These are phyloP conservation scores for Vinca major DNA, from an alignment of 305 asterid species.

Conservation along the genomic window DNA sequence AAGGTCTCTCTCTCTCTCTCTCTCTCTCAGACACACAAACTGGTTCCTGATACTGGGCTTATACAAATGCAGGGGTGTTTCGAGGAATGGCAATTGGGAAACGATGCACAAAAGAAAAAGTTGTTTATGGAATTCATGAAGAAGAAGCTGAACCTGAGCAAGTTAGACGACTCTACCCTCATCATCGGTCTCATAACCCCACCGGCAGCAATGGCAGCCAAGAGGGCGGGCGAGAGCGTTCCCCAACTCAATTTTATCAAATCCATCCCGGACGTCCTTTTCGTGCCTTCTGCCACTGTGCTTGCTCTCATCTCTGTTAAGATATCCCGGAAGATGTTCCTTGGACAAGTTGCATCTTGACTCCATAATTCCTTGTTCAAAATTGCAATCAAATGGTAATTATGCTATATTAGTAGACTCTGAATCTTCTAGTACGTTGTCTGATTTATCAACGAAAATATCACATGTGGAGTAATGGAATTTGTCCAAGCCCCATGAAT, in stretches of 20 bases:
- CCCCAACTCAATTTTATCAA: slow-evolving; percentile 74
- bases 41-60: slow-evolving; percentile 2
- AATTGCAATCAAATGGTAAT: not conserved
- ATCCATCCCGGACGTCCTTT: slow-evolving; percentile 62
- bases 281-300: slow-evolving; percentile 68
- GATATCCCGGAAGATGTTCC: slow-evolving; percentile 55
- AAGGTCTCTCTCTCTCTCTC: slow-evolving; percentile 38
- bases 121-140: slow-evolving; percentile 49
- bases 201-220: slow-evolving; percentile 81
- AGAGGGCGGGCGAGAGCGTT: slow-evolving; percentile 66
- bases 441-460: too few relatives aligned
- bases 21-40: slow-evolving; percentile 1
- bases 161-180: slow-evolving; percentile 54
- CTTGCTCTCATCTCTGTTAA: slow-evolving; percentile 63
- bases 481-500: too few relatives aligned
- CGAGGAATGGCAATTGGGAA: slow-evolving; percentile 27
- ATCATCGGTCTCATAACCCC: slow-evolving; percentile 64
- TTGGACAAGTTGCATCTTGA: slow-evolving; percentile 38
- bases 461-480: too few relatives aligned
- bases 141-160: slow-evolving; percentile 45
- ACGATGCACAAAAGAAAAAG: slow-evolving; percentile 35
- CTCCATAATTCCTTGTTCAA: not conserved
- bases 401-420: too few relatives aligned
- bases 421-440: too few relatives aligned
- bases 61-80: slow-evolving; percentile 35